Base-by-base conservation (phyloP, 176 grass and related monocot genomes). In the Avena insularis region DNA sequence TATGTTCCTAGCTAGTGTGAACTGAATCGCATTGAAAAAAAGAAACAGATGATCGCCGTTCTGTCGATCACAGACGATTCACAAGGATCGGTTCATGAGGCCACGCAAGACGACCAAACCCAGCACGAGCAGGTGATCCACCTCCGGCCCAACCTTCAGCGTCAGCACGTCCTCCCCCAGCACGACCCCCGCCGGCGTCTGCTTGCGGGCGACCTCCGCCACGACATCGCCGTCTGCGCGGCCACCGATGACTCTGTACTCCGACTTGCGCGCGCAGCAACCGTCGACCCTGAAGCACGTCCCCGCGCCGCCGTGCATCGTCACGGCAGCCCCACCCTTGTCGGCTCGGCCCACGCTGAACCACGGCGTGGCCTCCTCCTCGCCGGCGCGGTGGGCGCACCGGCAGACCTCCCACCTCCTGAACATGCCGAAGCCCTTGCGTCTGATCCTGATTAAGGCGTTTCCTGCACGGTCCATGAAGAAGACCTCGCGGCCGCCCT, bases 141-240 rank as follows among this genome's bases (percentile, higher is more conserved):
- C 80, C 38, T 56, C 91, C 9, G 89, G 33, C 33, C 83, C 91
- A 35, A 95, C 85, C 19, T 35, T 90, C 76, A 98, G 89, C 50
- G 75, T 83, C 51, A 97, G 56, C 0, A 98, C 95, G 65, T 98
- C 95, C 38, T 92, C 83, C 5, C 91, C 91, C 0, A 98, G 85
- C 4, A 77, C 60, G 5, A 93, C 58, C 6, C 95, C 91, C 3
- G 69, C 64, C 33, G 85, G 12, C 79, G 95, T 93, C 82, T 78
- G 91, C 89, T 98, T 98, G 74, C 87, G 13, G 0, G 3, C 38
- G 12, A 91, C 9, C 59, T 83, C 82, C 11, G 85, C 90, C 49
- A 91, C 81, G 1, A 57, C 50, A 0, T 8, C 51, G 29, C 90
- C 40, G 40, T 1, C 40, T 1, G 40, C 90, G 27, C 57, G 48